Evolutionary conservation across 2,329 filamentous ascomycete species (phyloP).

Genomic region (Calonectria ilicicola): DNA sequence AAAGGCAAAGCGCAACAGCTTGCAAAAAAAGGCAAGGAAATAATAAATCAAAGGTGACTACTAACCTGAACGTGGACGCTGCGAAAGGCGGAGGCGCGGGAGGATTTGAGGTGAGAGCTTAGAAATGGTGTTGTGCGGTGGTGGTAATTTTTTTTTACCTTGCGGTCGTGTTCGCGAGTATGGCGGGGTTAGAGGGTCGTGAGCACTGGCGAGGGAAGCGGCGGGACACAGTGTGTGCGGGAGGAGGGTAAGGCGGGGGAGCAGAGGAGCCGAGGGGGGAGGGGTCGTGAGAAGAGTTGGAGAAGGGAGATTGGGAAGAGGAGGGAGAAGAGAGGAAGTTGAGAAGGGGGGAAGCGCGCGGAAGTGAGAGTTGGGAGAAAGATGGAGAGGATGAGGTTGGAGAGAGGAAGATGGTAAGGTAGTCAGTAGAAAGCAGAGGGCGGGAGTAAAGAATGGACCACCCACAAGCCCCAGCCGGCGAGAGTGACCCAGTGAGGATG

Average conservation of each 20-base stretch:
- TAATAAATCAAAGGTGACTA: conserved; percentile 6
- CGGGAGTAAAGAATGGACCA: conserved; percentile 29
- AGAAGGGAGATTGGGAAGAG: conserved; percentile 38
- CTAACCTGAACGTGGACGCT: conserved; percentile 42
- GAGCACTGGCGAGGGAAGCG: conserved; percentile 37
- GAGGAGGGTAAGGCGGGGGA: conserved; percentile 32
- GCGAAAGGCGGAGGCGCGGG: conserved; percentile 37
- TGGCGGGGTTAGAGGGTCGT: conserved; percentile 49
- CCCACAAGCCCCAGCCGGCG: conserved; percentile 25
- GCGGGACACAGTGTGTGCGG: conserved; percentile 23
- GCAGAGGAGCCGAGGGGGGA: conserved; percentile 31
- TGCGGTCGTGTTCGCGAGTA: conserved; percentile 44
- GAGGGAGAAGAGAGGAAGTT: conserved; percentile 37
- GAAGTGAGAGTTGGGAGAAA: conserved; percentile 35
- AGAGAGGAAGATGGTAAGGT: conserved; percentile 47
- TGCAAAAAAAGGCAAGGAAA: not conserved
- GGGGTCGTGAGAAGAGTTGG: conserved; percentile 32
- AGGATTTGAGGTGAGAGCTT: conserved; percentile 30
- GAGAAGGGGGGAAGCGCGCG: conserved; percentile 43
- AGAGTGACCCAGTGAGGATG: conserved; percentile 25
- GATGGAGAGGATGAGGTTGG: conserved; percentile 41
- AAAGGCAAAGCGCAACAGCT: not conserved
- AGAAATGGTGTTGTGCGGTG: conserved; percentile 36
- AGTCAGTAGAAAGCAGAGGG: conserved; percentile 28
- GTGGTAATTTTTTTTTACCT: conserved; percentile 43